Evolutionary conservation across 2,329 filamentous ascomycete species (phyloP), one percentile per base, ranked within the genome.

Genomic region (Claviceps capensis): DNA sequence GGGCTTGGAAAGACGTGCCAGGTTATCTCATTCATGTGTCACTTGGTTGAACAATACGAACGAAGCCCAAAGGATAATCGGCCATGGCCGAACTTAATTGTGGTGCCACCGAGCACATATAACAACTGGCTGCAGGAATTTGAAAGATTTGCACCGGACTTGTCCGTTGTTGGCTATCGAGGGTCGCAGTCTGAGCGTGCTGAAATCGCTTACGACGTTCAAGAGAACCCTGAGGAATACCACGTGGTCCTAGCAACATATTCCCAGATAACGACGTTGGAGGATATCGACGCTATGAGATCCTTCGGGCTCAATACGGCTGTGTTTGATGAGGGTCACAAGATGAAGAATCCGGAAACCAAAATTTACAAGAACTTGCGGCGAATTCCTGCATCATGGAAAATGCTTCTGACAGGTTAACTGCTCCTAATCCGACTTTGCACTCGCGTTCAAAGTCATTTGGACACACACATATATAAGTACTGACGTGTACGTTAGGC

Each of bases 81-180:
- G 71, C 63, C 80, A 62, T 72, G 88, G 87, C 61, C 88, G 72
- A 71, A 95, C 63, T 71, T 98, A 38, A 79, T 98, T 40, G 83
- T 98, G 30, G 93, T 97, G 1, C 93, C 93, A 5, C 86, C 88
- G 0, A 95, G 91, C 1, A 96, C 91, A 0, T 78, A 95, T 61
- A 91, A 95, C 62, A 98, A 98, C 63, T 98, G 93, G 93, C 78
- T 94, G 49, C 80, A 82, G 49, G 93, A 98, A 65, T 95, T 98
- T 61, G 73, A 84, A 55, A 83, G 81, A 47, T 98, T 98, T 66
- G 91, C 90, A 5, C 88, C 88, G 0, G 73, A 73, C 1, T 68
- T 98, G 30, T 77, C 75, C 0, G 83, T 96, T 37, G 88, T 78
- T 77, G 88, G 81, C 2, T 81, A 81, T 60, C 70, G 72, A 57